phyloP scores from a whole-genome alignment of 768 basidiomycete genomes.

The Leccinum imitatum region DNA sequence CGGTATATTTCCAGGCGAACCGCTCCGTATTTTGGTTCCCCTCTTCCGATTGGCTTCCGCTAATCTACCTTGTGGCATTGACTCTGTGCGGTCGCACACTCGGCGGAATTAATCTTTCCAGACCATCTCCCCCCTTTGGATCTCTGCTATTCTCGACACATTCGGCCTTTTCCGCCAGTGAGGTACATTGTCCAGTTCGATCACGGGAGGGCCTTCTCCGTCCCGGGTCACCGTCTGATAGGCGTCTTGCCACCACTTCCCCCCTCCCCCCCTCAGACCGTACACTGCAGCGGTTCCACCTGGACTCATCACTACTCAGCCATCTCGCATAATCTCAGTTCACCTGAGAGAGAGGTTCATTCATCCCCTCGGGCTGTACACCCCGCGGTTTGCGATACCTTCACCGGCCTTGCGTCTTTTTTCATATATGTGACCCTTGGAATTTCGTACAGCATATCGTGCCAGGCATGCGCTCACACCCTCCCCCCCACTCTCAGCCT shows the following conservation, averaged over 20 bases:
- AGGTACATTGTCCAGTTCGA: constrained; percentile 34
- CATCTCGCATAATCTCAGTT: background rate
- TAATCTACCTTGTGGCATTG: constrained; percentile 40
- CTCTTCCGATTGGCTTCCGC: constrained; percentile 48
- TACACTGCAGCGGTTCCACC: constrained; percentile 12
- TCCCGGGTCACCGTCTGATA: constrained; percentile 22
- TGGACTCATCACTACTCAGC: background rate
- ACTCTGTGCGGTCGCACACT: constrained; percentile 28
- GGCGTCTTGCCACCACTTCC: constrained; percentile 9
- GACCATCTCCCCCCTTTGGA: constrained; percentile 48
- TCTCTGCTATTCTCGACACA: constrained; percentile 36
- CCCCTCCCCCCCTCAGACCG: constrained; percentile 1
- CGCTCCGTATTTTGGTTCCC: constrained; percentile 45
- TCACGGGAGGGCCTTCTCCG: constrained; percentile 16
- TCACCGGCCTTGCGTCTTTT: constrained; percentile 9
- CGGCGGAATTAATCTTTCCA: constrained; percentile 35
- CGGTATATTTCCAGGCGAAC: constrained; percentile 40
- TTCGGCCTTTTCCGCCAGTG: constrained; percentile 31
- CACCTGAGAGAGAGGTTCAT: background rate
- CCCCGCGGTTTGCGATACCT: constrained; percentile 15
- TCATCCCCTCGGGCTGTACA: background rate
- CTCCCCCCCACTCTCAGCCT: constrained; percentile 8
- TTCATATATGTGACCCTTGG: constrained; percentile 24
- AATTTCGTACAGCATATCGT: constrained; percentile 19
- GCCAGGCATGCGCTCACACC: constrained; percentile 19